Conservation (phyloP, 768 basidiomycete genomes). For the Podaxis sp. region DNA sequence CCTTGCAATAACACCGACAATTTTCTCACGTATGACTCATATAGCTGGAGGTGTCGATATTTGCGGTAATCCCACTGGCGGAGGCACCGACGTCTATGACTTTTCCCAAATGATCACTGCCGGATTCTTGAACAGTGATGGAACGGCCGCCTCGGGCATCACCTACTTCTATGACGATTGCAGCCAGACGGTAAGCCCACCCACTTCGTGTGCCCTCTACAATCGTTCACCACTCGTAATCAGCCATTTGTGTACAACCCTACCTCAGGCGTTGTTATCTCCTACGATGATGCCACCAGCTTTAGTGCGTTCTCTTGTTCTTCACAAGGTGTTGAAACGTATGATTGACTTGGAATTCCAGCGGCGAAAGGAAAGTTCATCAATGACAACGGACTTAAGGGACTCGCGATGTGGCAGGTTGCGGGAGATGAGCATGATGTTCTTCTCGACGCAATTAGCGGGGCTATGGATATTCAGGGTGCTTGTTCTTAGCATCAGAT, state of each 20-base stretch:
- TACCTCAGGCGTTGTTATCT: constrained; percentile 52
- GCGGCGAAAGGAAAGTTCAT: constrained; percentile 63
- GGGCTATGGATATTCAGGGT: constrained; percentile 33
- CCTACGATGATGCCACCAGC: constrained; percentile 63
- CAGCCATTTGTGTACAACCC: constrained; percentile 70
- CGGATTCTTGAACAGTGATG: constrained; percentile 50
- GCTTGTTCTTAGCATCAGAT: constrained; percentile 15
- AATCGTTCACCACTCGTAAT: background rate
- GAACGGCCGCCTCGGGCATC: constrained; percentile 47
- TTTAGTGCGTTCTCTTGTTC: constrained; percentile 36
- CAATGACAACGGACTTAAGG: constrained; percentile 46
- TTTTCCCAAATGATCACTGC: constrained; percentile 58
- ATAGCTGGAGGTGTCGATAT: constrained; percentile 31
- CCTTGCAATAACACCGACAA: background rate
- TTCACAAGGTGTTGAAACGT: background rate
- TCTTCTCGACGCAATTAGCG: constrained; percentile 52
- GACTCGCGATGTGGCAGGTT: constrained; percentile 69
- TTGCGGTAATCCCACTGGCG: constrained; percentile 40
- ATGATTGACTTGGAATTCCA: constrained; percentile 17
- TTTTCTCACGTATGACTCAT: background rate
- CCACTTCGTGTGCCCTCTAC: too few relatives aligned
- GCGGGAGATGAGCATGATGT: constrained; percentile 60
- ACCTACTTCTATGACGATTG: constrained; percentile 62
- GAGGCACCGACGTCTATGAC: constrained; percentile 50
- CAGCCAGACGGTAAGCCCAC: constrained; percentile 62